A percentile compares a stretch with the other conserved stretches of the same genome.
Conservation (phyloP, 2,329 filamentous ascomycete genomes). For the Coleophoma eucalyptorum region DNA sequence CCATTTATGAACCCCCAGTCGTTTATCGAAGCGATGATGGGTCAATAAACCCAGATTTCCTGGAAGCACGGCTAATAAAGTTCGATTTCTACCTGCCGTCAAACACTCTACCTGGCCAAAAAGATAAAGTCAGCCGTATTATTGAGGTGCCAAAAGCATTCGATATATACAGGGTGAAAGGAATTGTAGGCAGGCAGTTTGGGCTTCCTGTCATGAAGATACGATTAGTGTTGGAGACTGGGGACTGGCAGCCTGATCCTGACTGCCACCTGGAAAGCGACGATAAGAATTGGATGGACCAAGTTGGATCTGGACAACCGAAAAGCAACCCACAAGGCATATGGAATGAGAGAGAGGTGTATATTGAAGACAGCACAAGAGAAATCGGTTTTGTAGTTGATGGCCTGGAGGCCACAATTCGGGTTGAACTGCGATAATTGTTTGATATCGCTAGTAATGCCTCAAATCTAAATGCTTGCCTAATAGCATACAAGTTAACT, state of each 20-base stretch:
- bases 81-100: slow-evolving; percentile 46
- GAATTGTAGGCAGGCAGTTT: slow-evolving; percentile 71
- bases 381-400: slow-evolving; percentile 83
- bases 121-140: slow-evolving; percentile 13
- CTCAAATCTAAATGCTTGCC: no score
- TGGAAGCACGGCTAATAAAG: slow-evolving; percentile 73
- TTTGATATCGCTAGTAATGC: neutral
- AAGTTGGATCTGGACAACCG: slow-evolving; percentile 11
- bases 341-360: slow-evolving; percentile 75
- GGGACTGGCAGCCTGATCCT: slow-evolving; percentile 79
- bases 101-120: slow-evolving; percentile 8
- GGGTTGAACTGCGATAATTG: slow-evolving; percentile 51
- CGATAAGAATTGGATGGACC: slow-evolving; percentile 46
- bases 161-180: slow-evolving; percentile 79
- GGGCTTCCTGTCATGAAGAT: slow-evolving; percentile 58
- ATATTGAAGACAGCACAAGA: slow-evolving; percentile 74
- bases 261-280: slow-evolving; percentile 40
- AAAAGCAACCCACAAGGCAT: slow-evolving; percentile 38
- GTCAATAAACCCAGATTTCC: slow-evolving; percentile 69
- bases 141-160: slow-evolving; percentile 66
- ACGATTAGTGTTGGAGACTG: slow-evolving; percentile 80
- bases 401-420: slow-evolving; percentile 63
- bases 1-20: slow-evolving; percentile 68
- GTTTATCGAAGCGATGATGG: slow-evolving; percentile 45
- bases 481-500: no score